Evolutionary conservation across 2,329 filamentous ascomycete genomes (phyloP).

Genomic region (Ophiocordyceps camponoti-saundersi): DNA sequence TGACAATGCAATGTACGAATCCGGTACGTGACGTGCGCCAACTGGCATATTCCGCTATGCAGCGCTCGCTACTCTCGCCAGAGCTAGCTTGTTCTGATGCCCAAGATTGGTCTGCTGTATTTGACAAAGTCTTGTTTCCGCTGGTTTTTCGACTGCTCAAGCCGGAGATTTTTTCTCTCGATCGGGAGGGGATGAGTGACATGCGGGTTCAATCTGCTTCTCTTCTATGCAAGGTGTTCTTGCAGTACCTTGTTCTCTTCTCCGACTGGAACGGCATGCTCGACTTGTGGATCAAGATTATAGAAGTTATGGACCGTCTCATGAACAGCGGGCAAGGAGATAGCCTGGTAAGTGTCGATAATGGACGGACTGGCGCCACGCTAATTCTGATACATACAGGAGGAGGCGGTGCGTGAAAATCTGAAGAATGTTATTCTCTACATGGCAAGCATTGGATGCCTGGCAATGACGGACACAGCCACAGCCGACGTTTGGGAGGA

Average conservation of each 20-base stretch:
- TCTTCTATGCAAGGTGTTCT: conserved; percentile 83
- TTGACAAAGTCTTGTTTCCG: conserved; percentile 84
- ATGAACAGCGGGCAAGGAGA: conserved; percentile 93
- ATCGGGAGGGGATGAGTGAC: conserved; percentile 86
- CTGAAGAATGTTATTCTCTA: conserved; percentile 93
- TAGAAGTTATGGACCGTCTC: conserved; percentile 86
- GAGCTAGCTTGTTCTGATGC: conserved; percentile 72
- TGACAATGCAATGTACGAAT: conserved; percentile 84
- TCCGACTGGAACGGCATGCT: conserved; percentile 79
- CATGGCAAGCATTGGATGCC: conserved; percentile 77
- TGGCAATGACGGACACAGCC: conserved; percentile 42
- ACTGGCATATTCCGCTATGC: conserved; percentile 70
- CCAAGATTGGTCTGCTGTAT: conserved; percentile 88
- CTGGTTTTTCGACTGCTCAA: conserved; percentile 76
- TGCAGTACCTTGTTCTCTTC: conserved; percentile 78
- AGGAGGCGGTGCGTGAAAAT: conserved; percentile 89
- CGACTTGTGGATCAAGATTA: conserved; percentile 79
- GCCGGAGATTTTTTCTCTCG: conserved; percentile 83
- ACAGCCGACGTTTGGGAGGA: conserved; percentile 43
- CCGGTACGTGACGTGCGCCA: conserved; percentile 86
- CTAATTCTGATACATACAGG: conserved; percentile 28
- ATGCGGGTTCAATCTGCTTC: conserved; percentile 85
- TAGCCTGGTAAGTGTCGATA: conserved; percentile 47
- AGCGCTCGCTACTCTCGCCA: conserved; percentile 70
- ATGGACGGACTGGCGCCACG: no score